Percentiles rank a stretch among this genome's conserved stretches.
phyloP scores from a whole-genome alignment of 345 rosid species.

The Pistacia vera region DNA sequence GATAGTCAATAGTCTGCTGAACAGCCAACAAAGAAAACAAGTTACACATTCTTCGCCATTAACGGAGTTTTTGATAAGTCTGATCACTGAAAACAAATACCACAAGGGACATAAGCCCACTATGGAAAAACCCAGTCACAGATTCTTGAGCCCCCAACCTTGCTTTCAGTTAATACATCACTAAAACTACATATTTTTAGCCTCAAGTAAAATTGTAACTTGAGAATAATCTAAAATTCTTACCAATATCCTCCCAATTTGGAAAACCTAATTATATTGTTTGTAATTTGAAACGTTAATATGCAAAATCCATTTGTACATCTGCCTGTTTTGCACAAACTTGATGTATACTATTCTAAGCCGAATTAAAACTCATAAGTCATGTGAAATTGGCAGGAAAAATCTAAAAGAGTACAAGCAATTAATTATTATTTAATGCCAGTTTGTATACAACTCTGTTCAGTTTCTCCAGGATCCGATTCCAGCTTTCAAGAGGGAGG shows the following conservation, averaged over 20 bases:
- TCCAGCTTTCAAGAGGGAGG: conserved; percentile 61
- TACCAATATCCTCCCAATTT: not conserved
- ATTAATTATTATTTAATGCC: not conserved
- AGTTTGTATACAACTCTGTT: conserved; percentile 2
- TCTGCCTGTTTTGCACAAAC: conserved; percentile 3
- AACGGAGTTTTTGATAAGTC: not conserved
- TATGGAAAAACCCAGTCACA: no score
- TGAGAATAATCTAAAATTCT: not conserved
- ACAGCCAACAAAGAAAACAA: not conserved
- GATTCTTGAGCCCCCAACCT: not conserved
- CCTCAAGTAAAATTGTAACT: not conserved
- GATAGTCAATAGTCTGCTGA: no score
- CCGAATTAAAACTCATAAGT: not conserved
- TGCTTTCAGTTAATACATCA: not conserved
- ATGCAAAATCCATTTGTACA: not conserved
- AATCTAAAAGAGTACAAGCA: not conserved
- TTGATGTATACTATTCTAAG: not conserved
- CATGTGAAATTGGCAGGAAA: not conserved
- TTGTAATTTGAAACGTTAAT: conserved; percentile 5
- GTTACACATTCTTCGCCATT: not conserved
- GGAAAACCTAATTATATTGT: not conserved
- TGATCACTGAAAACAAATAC: not conserved
- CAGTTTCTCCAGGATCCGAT: conserved; percentile 37
- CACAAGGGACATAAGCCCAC: not conserved
- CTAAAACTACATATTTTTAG: not conserved